Evolutionary conservation across 2,329 filamentous ascomycete genomes (phyloP).

Genomic region (Seiridium cupressi): DNA sequence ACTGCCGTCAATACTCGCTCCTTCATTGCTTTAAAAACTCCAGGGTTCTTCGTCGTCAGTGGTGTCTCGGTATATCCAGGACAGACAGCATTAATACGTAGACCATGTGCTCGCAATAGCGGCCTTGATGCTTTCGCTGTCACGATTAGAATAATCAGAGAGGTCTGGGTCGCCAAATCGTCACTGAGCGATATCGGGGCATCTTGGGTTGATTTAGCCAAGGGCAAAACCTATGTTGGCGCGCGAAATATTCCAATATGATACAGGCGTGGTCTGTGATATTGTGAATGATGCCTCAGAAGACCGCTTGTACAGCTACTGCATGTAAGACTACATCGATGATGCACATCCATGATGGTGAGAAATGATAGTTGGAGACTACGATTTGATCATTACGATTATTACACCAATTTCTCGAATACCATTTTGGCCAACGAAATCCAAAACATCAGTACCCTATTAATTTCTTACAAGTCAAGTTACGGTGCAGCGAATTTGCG

Average conservation of each 20-base stretch:
- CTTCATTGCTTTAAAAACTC: slow-evolving; percentile 24
- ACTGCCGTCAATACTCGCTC: slow-evolving; percentile 19
- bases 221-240: neutral
- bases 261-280: too few species aligned
- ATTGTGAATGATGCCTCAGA: too few species aligned
- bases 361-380: too few species aligned
- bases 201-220: slow-evolving; percentile 6
- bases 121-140: slow-evolving; percentile 29
- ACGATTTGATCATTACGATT: too few species aligned
- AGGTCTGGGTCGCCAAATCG: slow-evolving; percentile 27
- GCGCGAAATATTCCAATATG: too few species aligned
- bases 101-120: slow-evolving; percentile 27
- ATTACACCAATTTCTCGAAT: too few species aligned
- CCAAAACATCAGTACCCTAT: too few species aligned
- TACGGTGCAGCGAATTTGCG: neutral
- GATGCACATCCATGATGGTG: too few species aligned
- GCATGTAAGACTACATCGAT: too few species aligned
- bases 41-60: slow-evolving; percentile 24
- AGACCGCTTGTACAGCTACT: too few species aligned
- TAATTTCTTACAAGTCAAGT: too few species aligned
- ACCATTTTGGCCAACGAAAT: too few species aligned
- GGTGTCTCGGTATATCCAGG: slow-evolving; percentile 29
- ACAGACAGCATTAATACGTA: slow-evolving; percentile 36
- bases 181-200: neutral
- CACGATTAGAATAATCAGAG: slow-evolving; percentile 21